Base-by-base conservation (phyloP, 1,284 basidiomycete species). In the Amylostereum chailletii region DNA sequence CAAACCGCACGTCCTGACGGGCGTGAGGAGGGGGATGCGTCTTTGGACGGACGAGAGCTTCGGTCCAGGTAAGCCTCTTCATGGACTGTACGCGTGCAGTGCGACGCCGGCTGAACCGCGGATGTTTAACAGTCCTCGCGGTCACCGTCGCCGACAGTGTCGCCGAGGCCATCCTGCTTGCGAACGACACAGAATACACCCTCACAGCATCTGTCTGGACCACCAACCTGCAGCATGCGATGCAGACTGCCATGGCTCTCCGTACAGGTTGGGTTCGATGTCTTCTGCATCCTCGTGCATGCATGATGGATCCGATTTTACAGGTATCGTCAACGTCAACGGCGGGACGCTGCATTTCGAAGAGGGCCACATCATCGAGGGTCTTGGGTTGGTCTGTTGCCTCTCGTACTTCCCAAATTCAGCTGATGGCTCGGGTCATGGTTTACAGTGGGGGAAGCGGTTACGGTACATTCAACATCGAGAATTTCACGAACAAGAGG, bases 1-100 rank as follows among this genome's bases (percentile, higher is more conserved):
- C 19, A 71, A 76, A 55, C 81, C 79, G 30, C 76, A 81, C 58
- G 54, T 85, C 9, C 54, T 84, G 5, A 61, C 58, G 7, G 72
- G 69, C 11, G 73, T 77, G 26, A 74, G 68, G 42, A 65, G 69
- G 1, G 70, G 72, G 1, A 81, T 79, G 75, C 55, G 64, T 27
- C 51, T 77, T 3, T 79, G 75, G 74, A 67, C 75, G 33, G 59
- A 73, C 30, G 81, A 85, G 60, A 72, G 71, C 9, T 84, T 84
- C 57, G 81, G 77, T 1, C 82, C 81, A 34, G 72, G 78, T 66
- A 61, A 58, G 59, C 8, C n/a, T 61, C 11, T 50, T 60, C 44
- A 51, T 56, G 26, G 56, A 58, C 47, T 46, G 26, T 44, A 19
- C 19, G 19, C 19, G 19, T 19, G 19, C 19, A 19, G 19, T 19